Evolutionary conservation across 345 rosid species (phyloP).

Genomic region (Luvunga scandens): DNA sequence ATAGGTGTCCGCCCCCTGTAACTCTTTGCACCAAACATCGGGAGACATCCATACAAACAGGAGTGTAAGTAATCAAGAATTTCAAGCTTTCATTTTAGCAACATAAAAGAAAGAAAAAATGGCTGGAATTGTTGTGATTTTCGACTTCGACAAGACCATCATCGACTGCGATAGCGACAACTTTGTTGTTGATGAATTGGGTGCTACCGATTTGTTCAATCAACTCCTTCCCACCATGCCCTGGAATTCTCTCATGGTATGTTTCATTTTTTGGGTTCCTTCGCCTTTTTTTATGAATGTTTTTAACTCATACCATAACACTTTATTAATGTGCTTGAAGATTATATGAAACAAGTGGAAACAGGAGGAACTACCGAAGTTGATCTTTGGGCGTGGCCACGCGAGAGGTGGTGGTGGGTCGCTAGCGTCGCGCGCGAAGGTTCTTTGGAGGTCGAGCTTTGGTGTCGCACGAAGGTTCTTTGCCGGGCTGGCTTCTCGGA

Average conservation of each 20-base stretch:
- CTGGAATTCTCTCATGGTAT: constrained; percentile 87
- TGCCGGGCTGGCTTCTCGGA: too few relatives aligned
- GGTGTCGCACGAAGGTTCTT: too few relatives aligned
- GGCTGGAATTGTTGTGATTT: constrained; percentile 58
- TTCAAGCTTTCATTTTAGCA: background rate
- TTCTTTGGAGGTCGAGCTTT: too few relatives aligned
- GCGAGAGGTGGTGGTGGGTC: too few relatives aligned
- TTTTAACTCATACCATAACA: background rate
- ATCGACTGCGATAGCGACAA: constrained; percentile 87
- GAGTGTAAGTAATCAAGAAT: background rate
- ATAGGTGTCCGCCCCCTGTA: constrained; percentile 21
- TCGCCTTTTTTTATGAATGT: background rate
- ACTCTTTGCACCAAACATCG: background rate
- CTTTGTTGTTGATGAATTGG: constrained; percentile 75
- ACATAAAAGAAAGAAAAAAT: background rate
- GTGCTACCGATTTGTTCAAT: constrained; percentile 68
- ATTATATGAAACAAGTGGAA: too few relatives aligned
- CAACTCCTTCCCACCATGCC: constrained; percentile 89
- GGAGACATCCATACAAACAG: background rate
- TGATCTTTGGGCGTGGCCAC: too few relatives aligned
- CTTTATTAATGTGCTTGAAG: background rate
- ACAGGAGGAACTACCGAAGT: too few relatives aligned
- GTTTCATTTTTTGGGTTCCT: background rate
- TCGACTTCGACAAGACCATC: constrained; percentile 88
- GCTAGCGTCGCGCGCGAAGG: too few relatives aligned